Percentiles rank a stretch among this genome's conserved stretches.
These are phyloP conservation scores for Ascocoryne sarcoides DNA, from an alignment of 2,329 filamentous ascomycete genomes.

Conservation along the genomic window DNA sequence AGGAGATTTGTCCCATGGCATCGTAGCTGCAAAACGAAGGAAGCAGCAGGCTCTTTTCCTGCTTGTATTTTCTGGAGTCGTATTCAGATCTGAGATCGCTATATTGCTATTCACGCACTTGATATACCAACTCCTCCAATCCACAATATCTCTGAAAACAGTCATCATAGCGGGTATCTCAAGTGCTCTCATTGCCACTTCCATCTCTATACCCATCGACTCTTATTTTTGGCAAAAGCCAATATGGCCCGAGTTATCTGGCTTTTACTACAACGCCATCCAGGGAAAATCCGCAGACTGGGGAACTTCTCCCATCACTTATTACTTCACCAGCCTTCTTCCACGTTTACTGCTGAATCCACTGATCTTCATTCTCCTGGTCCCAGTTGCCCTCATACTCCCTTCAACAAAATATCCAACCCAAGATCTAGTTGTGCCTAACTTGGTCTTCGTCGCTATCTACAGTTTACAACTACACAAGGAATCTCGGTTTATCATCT, in stretches of 20 bases:
- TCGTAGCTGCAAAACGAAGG: conserved; percentile 33
- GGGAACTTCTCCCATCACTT: conserved; percentile 80
- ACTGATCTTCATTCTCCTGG: conserved; percentile 44
- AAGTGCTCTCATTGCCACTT: conserved; percentile 58
- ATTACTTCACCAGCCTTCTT: conserved; percentile 74
- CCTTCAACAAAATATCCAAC: conserved; percentile 37
- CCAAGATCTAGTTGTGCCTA: conserved; percentile 51
- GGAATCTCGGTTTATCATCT: conserved; percentile 91
- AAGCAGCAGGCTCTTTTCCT: conserved; percentile 61
- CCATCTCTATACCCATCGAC: conserved; percentile 67
- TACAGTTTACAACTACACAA: conserved; percentile 93
- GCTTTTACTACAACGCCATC: conserved; percentile 86
- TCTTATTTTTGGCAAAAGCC: conserved; percentile 87
- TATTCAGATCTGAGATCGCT: conserved; percentile 87
- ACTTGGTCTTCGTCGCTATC: conserved; percentile 61
- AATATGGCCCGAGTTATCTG: conserved; percentile 84
- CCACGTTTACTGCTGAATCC: conserved; percentile 83
- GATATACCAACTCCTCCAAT: conserved; percentile 50
- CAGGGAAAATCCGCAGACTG: conserved; percentile 75
- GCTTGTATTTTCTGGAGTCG: conserved; percentile 68
- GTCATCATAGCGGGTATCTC: conserved; percentile 58
- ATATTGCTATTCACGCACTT: conserved; percentile 65
- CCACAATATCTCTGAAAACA: conserved; percentile 42
- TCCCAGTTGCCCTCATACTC: conserved; percentile 42
- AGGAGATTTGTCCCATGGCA: conserved; percentile 25